Base-by-base conservation (phyloP, 345 rosid genomes). In the Rhodamnia argentea region DNA sequence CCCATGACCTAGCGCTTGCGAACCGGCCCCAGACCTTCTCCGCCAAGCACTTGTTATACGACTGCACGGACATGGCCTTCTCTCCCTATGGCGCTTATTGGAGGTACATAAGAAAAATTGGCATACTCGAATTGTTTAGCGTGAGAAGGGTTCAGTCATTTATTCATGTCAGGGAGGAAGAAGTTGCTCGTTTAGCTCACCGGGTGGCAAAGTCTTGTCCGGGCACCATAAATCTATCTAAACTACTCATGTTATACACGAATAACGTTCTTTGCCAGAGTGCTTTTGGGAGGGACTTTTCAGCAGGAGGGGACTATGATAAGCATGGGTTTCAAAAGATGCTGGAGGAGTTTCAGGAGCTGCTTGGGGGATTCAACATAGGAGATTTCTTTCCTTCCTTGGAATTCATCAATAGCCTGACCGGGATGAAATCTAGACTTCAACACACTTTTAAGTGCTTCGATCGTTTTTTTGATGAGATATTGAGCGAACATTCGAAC, bases 301-400 rank as follows among this genome's bases (percentile, higher is more conserved):
- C 90, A 1, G 74, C 44, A 5, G 90, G 88, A 42, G 86, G 88
- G 52, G 92, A 91, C 20, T 82, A 86, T 51, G 93, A 88, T 60
- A 44, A 84, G 54, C 88, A 88, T 59, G 92, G 92, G 44, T 92
- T 93, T 78, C 89, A 92, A 29, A 87, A 86, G 85, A 89, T 92
- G 93, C 92, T 94, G 5, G 90, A 90, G 32, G 92, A 93, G 84
- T 88, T 84, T 87, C 89, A 92, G 82, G 89, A 86, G 84, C 64
- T 92, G 16, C 88, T 89, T 22, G 91, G 91, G 26, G 89, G 90
- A 13, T 89, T 89, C 83, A 88, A 86, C 40, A 9, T 88, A 0
- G 90, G 90, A 52, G 92, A 92, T 83, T 91, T 90, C 89, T 93
- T 89, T 83, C 93, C 93, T 24, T 87, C 88, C 58, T 29, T 90